Base-by-base conservation (phyloP, 768 basidiomycete species). In the Suillus ampliporus region DNA sequence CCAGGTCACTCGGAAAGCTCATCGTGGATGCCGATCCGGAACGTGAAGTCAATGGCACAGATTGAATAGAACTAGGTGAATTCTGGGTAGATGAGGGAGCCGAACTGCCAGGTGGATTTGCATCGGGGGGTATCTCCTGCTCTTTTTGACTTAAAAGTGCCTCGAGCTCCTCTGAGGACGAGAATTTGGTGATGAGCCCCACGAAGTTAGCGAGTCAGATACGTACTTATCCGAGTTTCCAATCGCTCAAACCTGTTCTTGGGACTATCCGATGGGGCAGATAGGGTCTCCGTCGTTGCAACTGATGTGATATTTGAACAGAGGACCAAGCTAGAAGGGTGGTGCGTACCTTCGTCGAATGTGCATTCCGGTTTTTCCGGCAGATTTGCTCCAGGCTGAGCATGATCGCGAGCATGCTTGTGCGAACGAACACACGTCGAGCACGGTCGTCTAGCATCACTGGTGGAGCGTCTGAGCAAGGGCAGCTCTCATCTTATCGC, bases 401-500 rank as follows among this genome's bases (percentile, higher is more conserved):
- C 84, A 75, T 89, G 89, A 14, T 83, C 80, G 58, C 84, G 70
- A 10, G 89, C 85, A 76, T 91, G 88, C 2, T 87, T 81, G 79
- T 91, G 89, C 23, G 90, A 91, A 37, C 90, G 85, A 62, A 87
- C 79, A 70, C 91, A 92, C 2, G 91, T 92, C 31, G 90, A 87
- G 69, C 91, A 92, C 5, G 91, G 91, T 46, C 87, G 78, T 70
- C 89, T 87, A 8, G 90, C 89, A 68, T 92, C 91, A 71, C 90
- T 92, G 64, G 17, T 19, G 17, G 61, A 50, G 40, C 13, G 57
- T 21, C 37, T 58, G 41, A 61, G 44, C 65, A 56, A 38, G 60
- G 53, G 21, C 57, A 19, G 34, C 35, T 56, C 17, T 37, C 43
- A 54, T 50, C 38, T 40, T n/a, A 37, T 23, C 60, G 46, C 37